These are phyloP conservation scores for Solanum piurae DNA, from an alignment of 257 asterid species.

Conservation along the genomic window DNA sequence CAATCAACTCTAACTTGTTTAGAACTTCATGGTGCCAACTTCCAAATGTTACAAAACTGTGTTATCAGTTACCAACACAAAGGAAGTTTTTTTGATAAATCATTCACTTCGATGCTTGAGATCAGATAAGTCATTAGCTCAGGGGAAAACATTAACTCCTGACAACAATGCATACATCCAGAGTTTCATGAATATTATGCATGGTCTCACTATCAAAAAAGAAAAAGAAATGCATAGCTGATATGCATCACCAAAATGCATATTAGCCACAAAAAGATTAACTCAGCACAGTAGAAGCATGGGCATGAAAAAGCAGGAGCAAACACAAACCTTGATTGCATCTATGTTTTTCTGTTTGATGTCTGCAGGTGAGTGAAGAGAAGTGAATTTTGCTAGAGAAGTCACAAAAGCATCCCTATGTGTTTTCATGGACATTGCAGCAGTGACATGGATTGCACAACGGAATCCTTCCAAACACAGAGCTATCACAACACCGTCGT, in stretches of 20 bases:
- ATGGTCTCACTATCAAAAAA: background rate
- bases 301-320: background rate
- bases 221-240: background rate
- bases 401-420: constrained; percentile 97
- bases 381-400: constrained; percentile 92
- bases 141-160: background rate
- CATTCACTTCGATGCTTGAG: background rate
- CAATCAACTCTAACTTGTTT: background rate
- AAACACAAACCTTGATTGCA: constrained; percentile 75
- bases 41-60: background rate
- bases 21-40: background rate
- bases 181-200: background rate
- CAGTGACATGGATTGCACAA: constrained; percentile 88
- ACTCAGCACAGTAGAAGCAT: background rate
- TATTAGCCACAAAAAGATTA: background rate
- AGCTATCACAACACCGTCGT: constrained; percentile 60
- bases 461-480: constrained; percentile 90
- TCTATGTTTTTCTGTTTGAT: constrained; percentile 90
- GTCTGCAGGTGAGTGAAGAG: constrained; percentile 97
- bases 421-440: constrained; percentile 97
- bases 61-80: background rate
- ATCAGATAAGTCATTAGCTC: background rate
- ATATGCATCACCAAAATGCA: background rate
- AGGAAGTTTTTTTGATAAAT: background rate
- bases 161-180: background rate